phyloP scores from a whole-genome alignment of 2,329 filamentous ascomycete species.

The Aspergillus hiratsukae region DNA sequence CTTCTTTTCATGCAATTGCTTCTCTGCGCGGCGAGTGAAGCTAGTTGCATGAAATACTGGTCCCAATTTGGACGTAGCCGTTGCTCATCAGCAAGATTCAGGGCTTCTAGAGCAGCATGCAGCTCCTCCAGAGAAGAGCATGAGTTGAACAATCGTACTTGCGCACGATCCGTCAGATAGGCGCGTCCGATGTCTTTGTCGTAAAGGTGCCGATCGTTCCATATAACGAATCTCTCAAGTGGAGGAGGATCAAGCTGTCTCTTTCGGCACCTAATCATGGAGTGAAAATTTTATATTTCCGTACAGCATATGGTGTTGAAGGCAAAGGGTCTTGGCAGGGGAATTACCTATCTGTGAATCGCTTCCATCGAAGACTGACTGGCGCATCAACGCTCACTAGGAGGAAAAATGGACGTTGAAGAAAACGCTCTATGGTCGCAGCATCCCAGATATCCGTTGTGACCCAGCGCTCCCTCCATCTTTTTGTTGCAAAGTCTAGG shows the following conservation, averaged over 20 bases:
- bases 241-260: conserved; percentile 48
- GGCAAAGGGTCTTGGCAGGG: conserved; percentile 30
- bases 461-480: conserved; percentile 81
- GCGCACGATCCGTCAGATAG: conserved; percentile 73
- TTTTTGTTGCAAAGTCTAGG: conserved; percentile 77
- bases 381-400: conserved; percentile 90
- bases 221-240: conserved; percentile 57
- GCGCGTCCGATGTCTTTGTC: conserved; percentile 59
- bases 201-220: conserved; percentile 73
- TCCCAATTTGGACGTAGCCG: conserved; percentile 90
- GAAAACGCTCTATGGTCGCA: conserved; percentile 66
- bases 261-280: conserved; percentile 42
- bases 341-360: conserved; percentile 58
- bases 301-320: neutral
- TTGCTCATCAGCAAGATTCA: conserved; percentile 72
- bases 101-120: conserved; percentile 64
- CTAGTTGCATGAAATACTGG: conserved; percentile 97
- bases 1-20: conserved; percentile 98
- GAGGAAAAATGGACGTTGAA: conserved; percentile 84
- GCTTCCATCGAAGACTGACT: conserved; percentile 74
- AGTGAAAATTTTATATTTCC: conserved; percentile 6
- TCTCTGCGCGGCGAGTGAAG: conserved; percentile 80
- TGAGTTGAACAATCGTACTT: conserved; percentile 82
- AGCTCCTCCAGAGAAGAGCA: conserved; percentile 67
- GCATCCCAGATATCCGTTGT: conserved; percentile 78